A percentile compares a stretch with the other conserved stretches of the same genome.
These are phyloP conservation scores for Irpex lacteus DNA, from an alignment of 1,284 basidiomycete species.

Conservation along the genomic window DNA sequence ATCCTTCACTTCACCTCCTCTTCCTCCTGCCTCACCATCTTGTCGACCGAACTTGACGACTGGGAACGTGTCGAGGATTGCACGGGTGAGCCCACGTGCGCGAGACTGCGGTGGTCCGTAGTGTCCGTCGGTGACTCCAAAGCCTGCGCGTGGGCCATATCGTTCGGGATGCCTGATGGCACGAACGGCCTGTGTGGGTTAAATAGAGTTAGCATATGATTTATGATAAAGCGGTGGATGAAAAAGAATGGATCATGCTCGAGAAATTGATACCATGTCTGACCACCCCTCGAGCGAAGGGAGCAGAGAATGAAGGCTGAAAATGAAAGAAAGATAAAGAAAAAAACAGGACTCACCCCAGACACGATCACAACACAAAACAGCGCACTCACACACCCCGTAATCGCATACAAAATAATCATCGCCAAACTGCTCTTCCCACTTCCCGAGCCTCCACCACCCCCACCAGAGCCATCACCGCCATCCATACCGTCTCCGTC, in stretches of 20 bases:
- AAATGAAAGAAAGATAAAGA: conserved; percentile 43
- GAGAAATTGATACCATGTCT: too few relatives aligned
- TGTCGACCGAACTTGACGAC: conserved; percentile 76
- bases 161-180: conserved; percentile 88
- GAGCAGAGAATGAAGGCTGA: neutral
- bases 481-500: conserved; percentile 12
- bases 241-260: too few relatives aligned
- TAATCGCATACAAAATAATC: conserved; percentile 87
- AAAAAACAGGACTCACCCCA: conserved; percentile 78
- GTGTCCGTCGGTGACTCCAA: conserved; percentile 30
- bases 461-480: conserved; percentile 17
- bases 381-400: conserved; percentile 78
- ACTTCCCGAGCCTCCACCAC: conserved; percentile 16
- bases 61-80: conserved; percentile 93
- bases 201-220: conserved; percentile 7
- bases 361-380: conserved; percentile 81
- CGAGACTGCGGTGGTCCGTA: conserved; percentile 58
- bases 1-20: conserved; percentile 26
- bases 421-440: conserved; percentile 58
- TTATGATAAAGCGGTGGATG: too few relatives aligned
- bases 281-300: neutral
- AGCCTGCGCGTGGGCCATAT: conserved; percentile 69
- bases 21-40: conserved; percentile 3
- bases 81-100: conserved; percentile 78
- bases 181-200: conserved; percentile 60